phyloP scores from a whole-genome alignment of 352 stramenopile species.

The Phytopythium oedochilum region DNA sequence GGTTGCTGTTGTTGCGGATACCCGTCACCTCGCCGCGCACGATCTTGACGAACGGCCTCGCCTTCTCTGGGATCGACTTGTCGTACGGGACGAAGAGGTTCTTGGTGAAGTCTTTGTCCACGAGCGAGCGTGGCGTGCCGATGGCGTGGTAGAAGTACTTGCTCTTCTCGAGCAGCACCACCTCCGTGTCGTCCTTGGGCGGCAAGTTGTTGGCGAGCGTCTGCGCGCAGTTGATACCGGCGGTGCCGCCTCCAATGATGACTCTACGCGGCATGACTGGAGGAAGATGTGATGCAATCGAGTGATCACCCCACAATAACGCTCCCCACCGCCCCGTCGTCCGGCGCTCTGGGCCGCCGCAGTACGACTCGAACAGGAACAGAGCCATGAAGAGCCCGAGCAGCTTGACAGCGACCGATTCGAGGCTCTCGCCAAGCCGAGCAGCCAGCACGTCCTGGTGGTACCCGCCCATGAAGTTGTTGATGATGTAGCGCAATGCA shows the following conservation, averaged over 20 bases:
- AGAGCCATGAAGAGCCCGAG: constrained; percentile 40
- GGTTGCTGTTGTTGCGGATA: constrained; percentile 15
- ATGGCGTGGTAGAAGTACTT: constrained; percentile 32
- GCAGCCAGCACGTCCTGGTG: constrained; percentile 92
- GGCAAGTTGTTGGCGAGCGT: constrained; percentile 25
- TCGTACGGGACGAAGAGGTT: constrained; percentile 38
- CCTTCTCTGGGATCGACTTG: constrained; percentile 16
- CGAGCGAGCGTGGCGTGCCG: constrained; percentile 23
- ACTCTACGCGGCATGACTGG: constrained; percentile 39
- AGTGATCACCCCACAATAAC: too few species aligned
- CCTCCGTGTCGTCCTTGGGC: constrained; percentile 23
- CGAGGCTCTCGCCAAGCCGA: constrained; percentile 59
- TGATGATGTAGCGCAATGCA: constrained; percentile 93
- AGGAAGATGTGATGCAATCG: too few species aligned
- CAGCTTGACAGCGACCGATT: constrained; percentile 50
- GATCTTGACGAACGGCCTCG: constrained; percentile 11
- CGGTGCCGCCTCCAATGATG: constrained; percentile 42
- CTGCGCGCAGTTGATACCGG: constrained; percentile 36
- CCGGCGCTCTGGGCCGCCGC: constrained; percentile 32
- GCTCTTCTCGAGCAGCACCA: constrained; percentile 38
- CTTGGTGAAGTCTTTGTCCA: constrained; percentile 19
- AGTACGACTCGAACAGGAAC: constrained; percentile 59
- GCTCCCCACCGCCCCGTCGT: too few species aligned
- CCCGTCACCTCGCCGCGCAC: constrained; percentile 14
- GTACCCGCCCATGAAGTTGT: constrained; percentile 95